phyloP scores from a whole-genome alignment of 257 asterid species.

The Solanum gandarillasii region DNA sequence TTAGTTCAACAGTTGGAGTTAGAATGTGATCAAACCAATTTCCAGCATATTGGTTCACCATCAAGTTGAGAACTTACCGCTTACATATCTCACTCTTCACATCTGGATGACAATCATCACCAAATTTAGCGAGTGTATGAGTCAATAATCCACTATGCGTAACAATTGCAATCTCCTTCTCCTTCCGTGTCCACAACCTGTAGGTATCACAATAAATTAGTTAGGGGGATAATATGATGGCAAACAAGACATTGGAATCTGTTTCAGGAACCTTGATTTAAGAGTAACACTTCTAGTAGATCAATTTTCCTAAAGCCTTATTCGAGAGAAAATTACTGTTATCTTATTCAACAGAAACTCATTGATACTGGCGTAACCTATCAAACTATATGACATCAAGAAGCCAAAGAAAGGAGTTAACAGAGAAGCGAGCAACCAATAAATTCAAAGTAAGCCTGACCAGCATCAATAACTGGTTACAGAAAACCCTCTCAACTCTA shows the following conservation, averaged over 20 bases:
- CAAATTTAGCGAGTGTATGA: constrained; percentile 56
- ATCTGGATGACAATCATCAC: constrained; percentile 65
- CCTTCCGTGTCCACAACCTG: constrained; percentile 91
- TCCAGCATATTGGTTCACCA: neutral
- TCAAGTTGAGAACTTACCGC: constrained; percentile 37
- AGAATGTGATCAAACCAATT: neutral
- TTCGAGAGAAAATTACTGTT: neutral
- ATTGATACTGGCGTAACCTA: neutral
- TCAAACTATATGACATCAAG: neutral
- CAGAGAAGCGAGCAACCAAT: neutral
- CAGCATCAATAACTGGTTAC: neutral
- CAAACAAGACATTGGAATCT: neutral
- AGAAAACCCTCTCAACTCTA: neutral
- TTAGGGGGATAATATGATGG: neutral
- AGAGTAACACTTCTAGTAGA: neutral
- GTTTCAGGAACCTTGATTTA: neutral
- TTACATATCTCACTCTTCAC: constrained; percentile 63
- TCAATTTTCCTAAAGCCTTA: neutral
- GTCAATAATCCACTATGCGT: constrained; percentile 77
- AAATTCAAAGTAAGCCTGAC: neutral
- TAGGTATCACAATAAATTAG: neutral
- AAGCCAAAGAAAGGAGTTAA: neutral
- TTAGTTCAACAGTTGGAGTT: neutral
- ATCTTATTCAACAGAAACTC: neutral
- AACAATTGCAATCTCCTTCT: constrained; percentile 87